These are phyloP conservation scores for Pichia rugopelliculosa DNA, from an alignment of 805 yeast species.

Conservation along the genomic window DNA sequence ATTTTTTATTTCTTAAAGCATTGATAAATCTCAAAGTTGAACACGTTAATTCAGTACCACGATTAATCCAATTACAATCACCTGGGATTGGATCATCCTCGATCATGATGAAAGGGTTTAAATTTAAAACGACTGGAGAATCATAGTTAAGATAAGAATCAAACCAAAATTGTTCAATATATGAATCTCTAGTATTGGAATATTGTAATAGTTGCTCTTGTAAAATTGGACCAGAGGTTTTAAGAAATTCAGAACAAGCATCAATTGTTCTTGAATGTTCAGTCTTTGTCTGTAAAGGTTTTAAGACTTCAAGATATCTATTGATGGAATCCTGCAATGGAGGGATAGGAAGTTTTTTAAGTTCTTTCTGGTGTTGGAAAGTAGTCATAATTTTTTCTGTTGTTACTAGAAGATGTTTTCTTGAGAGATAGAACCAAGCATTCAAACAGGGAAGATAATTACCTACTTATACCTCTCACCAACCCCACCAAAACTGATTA, in stretches of 20 bases:
- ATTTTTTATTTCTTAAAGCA: slow-evolving; percentile 67
- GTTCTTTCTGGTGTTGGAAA: slow-evolving; percentile 50
- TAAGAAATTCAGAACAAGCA: slow-evolving; percentile 52
- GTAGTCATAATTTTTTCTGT: slow-evolving; percentile 30
- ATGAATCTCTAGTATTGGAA: slow-evolving; percentile 59
- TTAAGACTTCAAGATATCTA: slow-evolving; percentile 56
- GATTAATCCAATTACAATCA: slow-evolving; percentile 55
- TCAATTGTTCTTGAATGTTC: slow-evolving; percentile 57
- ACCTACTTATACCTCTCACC: background rate
- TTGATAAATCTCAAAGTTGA: slow-evolving; percentile 74
- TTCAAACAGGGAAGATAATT: too few relatives aligned
- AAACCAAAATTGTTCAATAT: slow-evolving; percentile 92
- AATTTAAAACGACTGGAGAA: slow-evolving; percentile 82
- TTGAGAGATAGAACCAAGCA: too few relatives aligned
- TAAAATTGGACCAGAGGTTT: slow-evolving; percentile 46
- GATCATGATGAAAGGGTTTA: slow-evolving; percentile 82
- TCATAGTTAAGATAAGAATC: slow-evolving; percentile 85
- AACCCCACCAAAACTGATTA: background rate
- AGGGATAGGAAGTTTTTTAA: slow-evolving; percentile 75
- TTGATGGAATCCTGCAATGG: slow-evolving; percentile 58
- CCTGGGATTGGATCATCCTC: slow-evolving; percentile 86
- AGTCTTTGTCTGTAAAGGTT: slow-evolving; percentile 72
- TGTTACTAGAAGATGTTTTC: too few relatives aligned
- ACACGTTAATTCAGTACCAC: slow-evolving; percentile 74
- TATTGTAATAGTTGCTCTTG: slow-evolving; percentile 61